A percentile compares a stretch with the other conserved stretches of the same genome.
These are phyloP conservation scores for Acacia confusa DNA, from an alignment of 306 rosid genomes.

Conservation along the genomic window DNA sequence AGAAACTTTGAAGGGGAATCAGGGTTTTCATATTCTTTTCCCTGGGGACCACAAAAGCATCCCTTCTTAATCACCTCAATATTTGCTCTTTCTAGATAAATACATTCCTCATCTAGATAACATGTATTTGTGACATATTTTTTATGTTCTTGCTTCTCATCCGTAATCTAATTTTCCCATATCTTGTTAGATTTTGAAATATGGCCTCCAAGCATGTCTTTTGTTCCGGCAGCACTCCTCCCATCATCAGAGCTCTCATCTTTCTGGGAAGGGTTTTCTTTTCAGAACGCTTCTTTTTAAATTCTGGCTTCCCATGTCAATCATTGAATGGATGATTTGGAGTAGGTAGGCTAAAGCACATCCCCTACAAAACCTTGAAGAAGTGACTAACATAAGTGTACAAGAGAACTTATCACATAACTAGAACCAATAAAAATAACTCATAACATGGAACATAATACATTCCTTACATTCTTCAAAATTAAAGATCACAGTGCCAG, in stretches of 20 bases:
- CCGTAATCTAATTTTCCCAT: slow-evolving; percentile 7
- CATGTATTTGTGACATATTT: slow-evolving; percentile 19
- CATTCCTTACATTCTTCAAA: slow-evolving; percentile 15
- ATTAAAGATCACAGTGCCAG: too few species aligned
- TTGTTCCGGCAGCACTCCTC: slow-evolving; percentile 34
- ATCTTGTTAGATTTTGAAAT: slow-evolving; percentile 21
- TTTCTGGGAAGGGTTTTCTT: slow-evolving; percentile 30
- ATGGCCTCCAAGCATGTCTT: slow-evolving; percentile 26
- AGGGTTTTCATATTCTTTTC: slow-evolving; percentile 35
- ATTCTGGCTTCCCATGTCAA: slow-evolving; percentile 51
- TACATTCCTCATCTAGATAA: slow-evolving; percentile 22
- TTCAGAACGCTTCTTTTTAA: slow-evolving; percentile 32
- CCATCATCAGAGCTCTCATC: slow-evolving; percentile 39
- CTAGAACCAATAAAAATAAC: neutral
- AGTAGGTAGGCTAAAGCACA: slow-evolving; percentile 93
- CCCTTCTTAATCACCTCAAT: slow-evolving; percentile 35
- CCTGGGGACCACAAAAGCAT: slow-evolving; percentile 15
- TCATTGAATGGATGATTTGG: slow-evolving; percentile 90
- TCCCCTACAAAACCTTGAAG: slow-evolving; percentile 59
- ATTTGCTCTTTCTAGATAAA: slow-evolving; percentile 27
- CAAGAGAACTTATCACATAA: too few species aligned
- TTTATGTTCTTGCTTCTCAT: slow-evolving; percentile 27
- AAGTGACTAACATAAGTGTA: neutral
- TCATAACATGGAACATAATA: neutral
- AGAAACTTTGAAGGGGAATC: slow-evolving; percentile 77